Percentiles rank a stretch among this genome's conserved stretches.
Evolutionary conservation across 495 filamentous ascomycete species (phyloP).

Genomic region (Aspergillus saccharolyticus): DNA sequence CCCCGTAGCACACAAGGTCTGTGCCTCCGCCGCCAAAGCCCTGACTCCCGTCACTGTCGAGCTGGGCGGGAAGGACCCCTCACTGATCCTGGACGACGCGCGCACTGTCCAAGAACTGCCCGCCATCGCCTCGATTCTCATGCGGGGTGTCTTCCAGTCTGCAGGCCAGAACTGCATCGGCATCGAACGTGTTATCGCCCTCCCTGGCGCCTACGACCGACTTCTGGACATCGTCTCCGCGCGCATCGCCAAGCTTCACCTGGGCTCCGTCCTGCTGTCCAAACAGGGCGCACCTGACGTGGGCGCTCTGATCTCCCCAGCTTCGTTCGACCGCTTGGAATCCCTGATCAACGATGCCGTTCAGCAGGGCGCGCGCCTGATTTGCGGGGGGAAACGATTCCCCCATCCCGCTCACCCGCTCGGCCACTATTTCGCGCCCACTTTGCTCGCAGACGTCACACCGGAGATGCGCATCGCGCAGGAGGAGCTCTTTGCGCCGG

Average conservation of each 20-base stretch:
- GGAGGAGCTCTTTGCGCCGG: constrained; percentile 86
- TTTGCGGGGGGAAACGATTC: constrained; percentile 72
- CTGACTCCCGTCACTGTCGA: constrained; percentile 84
- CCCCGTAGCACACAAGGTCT: constrained; percentile 82
- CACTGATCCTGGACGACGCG: constrained; percentile 81
- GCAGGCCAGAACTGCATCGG: constrained; percentile 99
- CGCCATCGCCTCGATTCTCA: constrained; percentile 69
- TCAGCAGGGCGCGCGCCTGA: constrained; percentile 66
- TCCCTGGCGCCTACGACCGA: constrained; percentile 64
- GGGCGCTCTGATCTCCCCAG: constrained; percentile 81
- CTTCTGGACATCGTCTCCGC: constrained; percentile 67
- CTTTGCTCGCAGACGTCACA: constrained; percentile 79
- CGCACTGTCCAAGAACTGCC: constrained; percentile 53
- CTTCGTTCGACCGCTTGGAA: constrained; percentile 65
- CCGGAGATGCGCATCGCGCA: constrained; percentile 77
- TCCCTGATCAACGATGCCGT: constrained; percentile 72
- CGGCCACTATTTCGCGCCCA: constrained; percentile 90
- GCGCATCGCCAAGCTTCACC: constrained; percentile 64
- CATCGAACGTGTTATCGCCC: constrained; percentile 85
- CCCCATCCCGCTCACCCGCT: constrained; percentile 62
- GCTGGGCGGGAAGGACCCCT: constrained; percentile 92
- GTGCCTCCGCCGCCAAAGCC: constrained; percentile 72
- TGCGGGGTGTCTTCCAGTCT: constrained; percentile 91
- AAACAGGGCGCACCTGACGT: constrained; percentile 56
- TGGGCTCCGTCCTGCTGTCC: constrained; percentile 60